Base-by-base conservation (phyloP, 1,284 basidiomycete genomes). In the Tilletia indica region DNA sequence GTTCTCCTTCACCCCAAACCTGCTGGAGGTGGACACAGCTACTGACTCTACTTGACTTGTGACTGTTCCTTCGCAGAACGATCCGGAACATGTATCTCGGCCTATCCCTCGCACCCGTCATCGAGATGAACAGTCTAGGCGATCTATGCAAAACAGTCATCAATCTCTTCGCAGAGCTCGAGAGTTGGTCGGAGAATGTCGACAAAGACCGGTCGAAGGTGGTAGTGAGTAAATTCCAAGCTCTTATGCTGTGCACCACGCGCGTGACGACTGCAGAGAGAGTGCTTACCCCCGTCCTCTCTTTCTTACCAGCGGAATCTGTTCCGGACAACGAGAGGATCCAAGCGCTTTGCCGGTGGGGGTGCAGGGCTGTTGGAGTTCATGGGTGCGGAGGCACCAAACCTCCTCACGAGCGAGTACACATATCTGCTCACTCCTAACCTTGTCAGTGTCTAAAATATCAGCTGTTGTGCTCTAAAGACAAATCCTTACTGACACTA, bases 391-490 rank as follows among this genome's bases (percentile, higher is more conserved):
- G 61, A 64, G 61, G 61, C 61, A n/a, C 61, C 61, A 34, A 64
- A 64, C n/a, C 34, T 64, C 11, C 61, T 64, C 2, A n/a, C 61
- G 12, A 87, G 87, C 47, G 90, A 91, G 71, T 85, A 89, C 12
- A 89, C 91, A 0, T 92, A 90, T 80, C 87, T 94, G 61, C 87
- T 91, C 77, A 87, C 88, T 48, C 92, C 91, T 1, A 91, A 93
- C 81, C 79, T 87, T 8, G 86, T 87, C 38, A 71, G 85, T 75
- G 0, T 48, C 31, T 5, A 12, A 4, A 16, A 34, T 11, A 14
- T 9, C 38, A 12, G 34, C 34, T 11, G 16, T 8, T 12, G 51
- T 25, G 51, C 51, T 19, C 51, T 12, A 19, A 5, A 19, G 8
- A 19, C 12, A n/a, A 16, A 25, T 25, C 51, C 12, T 19, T 56